phyloP scores from a whole-genome alignment of 1,284 basidiomycete species.

The Erythrobasidium hasegawianum region DNA sequence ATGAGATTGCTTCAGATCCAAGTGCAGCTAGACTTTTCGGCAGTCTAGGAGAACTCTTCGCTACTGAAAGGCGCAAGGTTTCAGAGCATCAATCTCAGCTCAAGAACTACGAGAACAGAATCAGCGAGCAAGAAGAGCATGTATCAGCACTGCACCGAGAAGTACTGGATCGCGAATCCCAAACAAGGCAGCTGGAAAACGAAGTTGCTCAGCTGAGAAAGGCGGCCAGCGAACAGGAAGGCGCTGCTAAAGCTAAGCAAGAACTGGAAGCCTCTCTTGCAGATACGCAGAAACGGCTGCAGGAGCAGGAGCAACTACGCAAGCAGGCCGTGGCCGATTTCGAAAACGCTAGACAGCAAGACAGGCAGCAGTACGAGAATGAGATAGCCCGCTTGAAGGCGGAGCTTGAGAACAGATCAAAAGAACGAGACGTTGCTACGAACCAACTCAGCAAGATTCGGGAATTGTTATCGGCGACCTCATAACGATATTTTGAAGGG shows the following conservation, averaged over 20 bases:
- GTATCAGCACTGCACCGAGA: not conserved
- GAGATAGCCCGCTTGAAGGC: constrained; percentile 1
- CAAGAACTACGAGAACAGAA: not conserved
- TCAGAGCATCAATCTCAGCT: constrained; percentile 12
- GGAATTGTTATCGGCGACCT: not conserved
- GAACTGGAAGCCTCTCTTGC: not conserved
- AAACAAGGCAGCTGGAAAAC: not conserved
- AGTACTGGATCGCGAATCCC: constrained; percentile 3
- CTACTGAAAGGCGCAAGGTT: constrained; percentile 13
- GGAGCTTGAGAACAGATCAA: not conserved
- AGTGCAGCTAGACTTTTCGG: constrained; percentile 33
- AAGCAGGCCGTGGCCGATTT: no score
- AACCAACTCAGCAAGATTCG: not conserved
- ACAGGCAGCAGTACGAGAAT: not conserved
- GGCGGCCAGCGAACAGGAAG: no score
- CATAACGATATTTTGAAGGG: no score
- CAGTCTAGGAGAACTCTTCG: constrained; percentile 27
- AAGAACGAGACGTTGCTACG: not conserved
- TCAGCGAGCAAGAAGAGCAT: not conserved
- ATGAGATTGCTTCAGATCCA: constrained; percentile 27
- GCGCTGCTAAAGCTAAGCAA: not conserved
- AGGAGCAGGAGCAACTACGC: not conserved
- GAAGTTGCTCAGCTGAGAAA: not conserved
- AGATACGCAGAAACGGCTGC: not conserved
- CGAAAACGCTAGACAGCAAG: not conserved